Conservation (phyloP, 805 yeast genomes). For the Saturnispora gosingensis region DNA sequence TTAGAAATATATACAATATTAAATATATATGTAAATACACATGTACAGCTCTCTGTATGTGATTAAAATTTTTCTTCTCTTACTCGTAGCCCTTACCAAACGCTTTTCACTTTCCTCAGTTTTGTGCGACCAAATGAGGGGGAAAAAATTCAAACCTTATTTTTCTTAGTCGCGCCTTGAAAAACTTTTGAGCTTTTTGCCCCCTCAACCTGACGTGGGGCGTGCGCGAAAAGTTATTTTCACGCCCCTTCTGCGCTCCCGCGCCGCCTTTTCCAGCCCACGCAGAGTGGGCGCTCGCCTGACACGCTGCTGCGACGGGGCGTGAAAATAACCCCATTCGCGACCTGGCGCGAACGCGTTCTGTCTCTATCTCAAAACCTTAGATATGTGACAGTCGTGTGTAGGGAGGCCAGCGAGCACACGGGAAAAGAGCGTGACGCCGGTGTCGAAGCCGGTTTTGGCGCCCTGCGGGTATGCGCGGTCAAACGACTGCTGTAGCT, state of each 20-base stretch:
- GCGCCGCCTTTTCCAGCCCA: neutral
- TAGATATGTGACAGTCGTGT: neutral
- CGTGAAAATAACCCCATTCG: neutral
- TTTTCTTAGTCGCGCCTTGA: neutral
- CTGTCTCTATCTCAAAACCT: neutral
- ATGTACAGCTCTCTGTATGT: neutral
- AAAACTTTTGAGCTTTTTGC: neutral
- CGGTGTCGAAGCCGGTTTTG: neutral
- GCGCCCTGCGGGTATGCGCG: neutral
- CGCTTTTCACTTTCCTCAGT: neutral
- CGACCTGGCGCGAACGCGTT: neutral
- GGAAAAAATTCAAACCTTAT: neutral
- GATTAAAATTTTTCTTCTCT: neutral
- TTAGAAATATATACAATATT: no score
- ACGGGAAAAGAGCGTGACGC: neutral
- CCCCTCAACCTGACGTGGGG: neutral
- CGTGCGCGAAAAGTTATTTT: neutral
- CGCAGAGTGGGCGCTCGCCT: neutral
- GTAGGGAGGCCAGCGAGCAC: neutral
- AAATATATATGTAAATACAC: neutral
- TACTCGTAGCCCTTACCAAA: neutral
- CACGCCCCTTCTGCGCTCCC: neutral
- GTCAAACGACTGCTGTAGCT: constrained; percentile 2
- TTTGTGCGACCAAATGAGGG: neutral
- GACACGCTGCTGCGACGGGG: neutral